Evolutionary conservation across 1,139 yeast genomes (phyloP).

Genomic region (Scheffersomyces illinoinensis): DNA sequence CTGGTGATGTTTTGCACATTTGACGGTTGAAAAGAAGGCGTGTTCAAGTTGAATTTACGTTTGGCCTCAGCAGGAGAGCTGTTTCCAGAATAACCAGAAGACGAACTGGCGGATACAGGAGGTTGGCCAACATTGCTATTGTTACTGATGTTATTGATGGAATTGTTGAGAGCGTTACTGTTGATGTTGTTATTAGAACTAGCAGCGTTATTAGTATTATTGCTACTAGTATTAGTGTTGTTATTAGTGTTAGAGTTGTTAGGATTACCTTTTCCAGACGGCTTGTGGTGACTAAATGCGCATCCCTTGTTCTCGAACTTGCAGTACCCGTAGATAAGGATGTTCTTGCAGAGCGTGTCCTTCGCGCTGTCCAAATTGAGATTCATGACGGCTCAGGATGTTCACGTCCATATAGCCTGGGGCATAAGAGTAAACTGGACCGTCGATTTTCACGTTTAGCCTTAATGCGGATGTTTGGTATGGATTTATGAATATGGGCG

Average conservation of each 20-base stretch:
- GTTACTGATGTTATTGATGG: not conserved
- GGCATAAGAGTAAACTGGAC: not conserved
- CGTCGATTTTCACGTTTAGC: not conserved
- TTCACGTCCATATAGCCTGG: not conserved
- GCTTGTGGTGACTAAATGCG: conserved; percentile 67
- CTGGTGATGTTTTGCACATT: conserved; percentile 26
- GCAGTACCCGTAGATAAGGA: conserved; percentile 85
- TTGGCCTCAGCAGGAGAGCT: conserved; percentile 18
- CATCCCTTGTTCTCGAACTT: conserved; percentile 90
- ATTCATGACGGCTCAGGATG: conserved; percentile 27
- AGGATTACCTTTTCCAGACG: conserved; percentile 12
- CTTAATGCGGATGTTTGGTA: not conserved
- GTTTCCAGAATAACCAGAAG: conserved; percentile 2
- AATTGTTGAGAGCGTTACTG: not conserved
- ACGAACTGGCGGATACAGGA: conserved; percentile 2
- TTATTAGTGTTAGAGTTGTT: conserved; percentile 7
- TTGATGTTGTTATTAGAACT: conserved; percentile 2
- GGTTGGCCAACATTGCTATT: not conserved
- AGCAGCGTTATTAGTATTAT: conserved; percentile 2
- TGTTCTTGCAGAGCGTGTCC: conserved; percentile 82
- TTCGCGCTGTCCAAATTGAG: conserved; percentile 58
- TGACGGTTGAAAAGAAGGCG: conserved; percentile 67
- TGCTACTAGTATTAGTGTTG: conserved; percentile 2
- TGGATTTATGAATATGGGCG: not conserved
- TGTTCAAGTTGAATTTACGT: conserved; percentile 58